A percentile compares a stretch with the other conserved stretches of the same genome.
phyloP scores from a whole-genome alignment of 1,284 basidiomycete genomes.

The Puccinia horiana region DNA sequence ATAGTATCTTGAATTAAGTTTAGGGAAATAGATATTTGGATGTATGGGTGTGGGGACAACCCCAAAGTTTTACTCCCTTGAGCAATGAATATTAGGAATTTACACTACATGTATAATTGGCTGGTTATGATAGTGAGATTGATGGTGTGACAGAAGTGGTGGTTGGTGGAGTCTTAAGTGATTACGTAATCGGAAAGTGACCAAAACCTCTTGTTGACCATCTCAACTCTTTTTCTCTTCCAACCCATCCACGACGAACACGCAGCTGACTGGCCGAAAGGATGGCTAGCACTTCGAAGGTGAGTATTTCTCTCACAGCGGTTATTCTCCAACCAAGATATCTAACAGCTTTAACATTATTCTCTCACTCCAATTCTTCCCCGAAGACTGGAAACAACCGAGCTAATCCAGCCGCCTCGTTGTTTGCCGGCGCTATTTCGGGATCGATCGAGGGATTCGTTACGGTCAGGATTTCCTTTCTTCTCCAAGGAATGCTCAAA shows the following conservation, averaged over 20 bases:
- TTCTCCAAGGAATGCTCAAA: not conserved
- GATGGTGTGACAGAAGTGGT: too few relatives aligned
- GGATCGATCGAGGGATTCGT: conserved; percentile 81
- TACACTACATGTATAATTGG: too few relatives aligned
- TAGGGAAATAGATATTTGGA: too few relatives aligned
- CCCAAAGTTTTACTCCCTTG: too few relatives aligned
- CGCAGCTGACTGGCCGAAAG: not conserved
- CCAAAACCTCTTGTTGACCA: not conserved
- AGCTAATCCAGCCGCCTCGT: conserved; percentile 50
- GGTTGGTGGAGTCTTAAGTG: too few relatives aligned
- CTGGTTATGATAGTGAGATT: too few relatives aligned
- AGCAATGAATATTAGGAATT: too few relatives aligned
- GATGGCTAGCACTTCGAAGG: conserved; percentile 12
- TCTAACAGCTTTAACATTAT: too few relatives aligned
- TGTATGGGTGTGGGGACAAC: too few relatives aligned
- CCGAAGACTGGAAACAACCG: not conserved
- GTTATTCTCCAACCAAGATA: not conserved
- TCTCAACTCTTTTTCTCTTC: too few relatives aligned
- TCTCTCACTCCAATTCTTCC: not conserved
- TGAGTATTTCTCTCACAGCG: not conserved
- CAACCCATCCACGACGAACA: not conserved
- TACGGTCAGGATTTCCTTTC: conserved; percentile 56
- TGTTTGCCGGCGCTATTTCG: conserved; percentile 87
- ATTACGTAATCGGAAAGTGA: not conserved
- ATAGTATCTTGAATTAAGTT: too few relatives aligned